phyloP scores from a whole-genome alignment of 139 green algal genomes.

The Dunaliella primolecta region DNA sequence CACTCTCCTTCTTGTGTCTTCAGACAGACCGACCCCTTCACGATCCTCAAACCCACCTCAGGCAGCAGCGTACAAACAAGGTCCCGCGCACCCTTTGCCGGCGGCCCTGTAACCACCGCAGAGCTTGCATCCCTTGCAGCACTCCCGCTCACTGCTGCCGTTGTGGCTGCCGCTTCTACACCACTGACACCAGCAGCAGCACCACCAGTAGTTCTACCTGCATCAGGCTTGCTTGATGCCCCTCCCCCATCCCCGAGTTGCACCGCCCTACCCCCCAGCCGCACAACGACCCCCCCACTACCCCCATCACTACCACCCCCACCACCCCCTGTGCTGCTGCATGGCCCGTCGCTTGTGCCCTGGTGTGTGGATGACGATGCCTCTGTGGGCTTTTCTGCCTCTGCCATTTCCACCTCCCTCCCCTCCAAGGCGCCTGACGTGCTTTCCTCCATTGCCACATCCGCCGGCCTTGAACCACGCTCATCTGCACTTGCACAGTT shows the following conservation, averaged over 20 bases:
- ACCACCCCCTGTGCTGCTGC: not conserved
- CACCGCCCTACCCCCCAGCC: not conserved
- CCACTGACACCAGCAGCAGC: not conserved
- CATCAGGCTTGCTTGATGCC: not conserved
- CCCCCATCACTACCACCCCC: not conserved
- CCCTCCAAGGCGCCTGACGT: not conserved
- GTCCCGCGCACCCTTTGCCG: not conserved
- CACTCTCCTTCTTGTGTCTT: no score
- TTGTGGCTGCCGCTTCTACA: not conserved
- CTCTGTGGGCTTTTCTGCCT: not conserved
- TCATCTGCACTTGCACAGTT: not conserved
- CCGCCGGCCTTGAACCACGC: no score
- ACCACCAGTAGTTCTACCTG: not conserved
- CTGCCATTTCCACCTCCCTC: not conserved
- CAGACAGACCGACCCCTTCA: not conserved
- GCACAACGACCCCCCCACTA: not conserved
- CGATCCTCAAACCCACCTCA: not conserved
- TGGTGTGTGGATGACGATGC: no score
- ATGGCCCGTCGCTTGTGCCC: not conserved
- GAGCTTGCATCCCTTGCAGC: not conserved
- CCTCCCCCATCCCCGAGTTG: not conserved
- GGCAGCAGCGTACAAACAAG: not conserved
- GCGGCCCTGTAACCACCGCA: not conserved
- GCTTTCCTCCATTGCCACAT: not conserved
- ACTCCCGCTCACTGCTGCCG: not conserved